Evolutionary conservation across 2,329 filamentous ascomycete species (phyloP), one percentile per base, ranked within the genome.

Genomic region (Epichloe scottii): DNA sequence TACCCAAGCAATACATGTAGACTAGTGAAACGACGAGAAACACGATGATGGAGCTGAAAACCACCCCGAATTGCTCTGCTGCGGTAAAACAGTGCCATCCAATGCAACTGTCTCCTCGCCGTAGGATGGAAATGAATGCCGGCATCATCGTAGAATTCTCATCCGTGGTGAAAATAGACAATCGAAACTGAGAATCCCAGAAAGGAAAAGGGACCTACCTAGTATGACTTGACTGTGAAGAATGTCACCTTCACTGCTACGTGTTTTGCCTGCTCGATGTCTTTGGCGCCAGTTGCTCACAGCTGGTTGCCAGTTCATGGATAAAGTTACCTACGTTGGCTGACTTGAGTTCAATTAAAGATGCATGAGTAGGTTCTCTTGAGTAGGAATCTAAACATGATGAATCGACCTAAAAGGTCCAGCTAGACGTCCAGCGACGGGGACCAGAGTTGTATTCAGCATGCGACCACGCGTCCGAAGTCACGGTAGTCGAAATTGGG

Each of bases 41-140:
- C 2, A 62, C 56, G 6, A 68, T 51, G 7, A 66, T 51, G 14
- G 63, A 57, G 52, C 65, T 67, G 52, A 69, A 63, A 15, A 73
- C 64, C 33, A 72, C 63, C 2, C 71, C 71, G 21, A 64, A 66
- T 35, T 70, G 61, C 42, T 70, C 61, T 0, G 63, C 55, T 10
- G 55, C 44, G 30, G 58, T 68, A n/a, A 73, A 59, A 52, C 71
- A 74, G 41, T 59, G 52, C 68, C 69, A 74, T 11, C 67, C 63
- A 3, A 56, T 53, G 53, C 65, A 71, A 10, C 52, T 35, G 33
- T 4, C n/a, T 17, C 21, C 21, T 17, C 42, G 49, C 14, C 21
- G 17, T 38, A 38, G 15, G 35, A n/a, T 5, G n/a, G 19, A 38
- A 44, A 37, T 30, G 15, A 30, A 49, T 17, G 46, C 15, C 30